A percentile compares a stretch with the other conserved stretches of the same genome.
Conservation (phyloP, 2,329 filamentous ascomycete genomes). For the Colletotrichum sidae region DNA sequence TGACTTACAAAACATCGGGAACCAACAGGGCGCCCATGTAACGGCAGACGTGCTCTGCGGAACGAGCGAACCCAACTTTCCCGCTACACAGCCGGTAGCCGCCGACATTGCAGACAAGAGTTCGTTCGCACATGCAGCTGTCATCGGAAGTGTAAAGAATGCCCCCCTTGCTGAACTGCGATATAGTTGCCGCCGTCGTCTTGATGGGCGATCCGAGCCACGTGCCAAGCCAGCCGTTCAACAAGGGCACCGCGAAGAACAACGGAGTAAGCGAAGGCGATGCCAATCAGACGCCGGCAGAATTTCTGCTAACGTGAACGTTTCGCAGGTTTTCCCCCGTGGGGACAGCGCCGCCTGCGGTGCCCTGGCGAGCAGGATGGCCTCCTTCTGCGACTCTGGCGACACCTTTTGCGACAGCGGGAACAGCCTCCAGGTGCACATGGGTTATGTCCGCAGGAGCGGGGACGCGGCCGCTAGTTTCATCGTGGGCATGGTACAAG, state of each 20-base stretch:
- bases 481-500: conserved; percentile 44
- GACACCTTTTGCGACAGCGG: conserved; percentile 55
- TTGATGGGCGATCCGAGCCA: conserved; percentile 57
- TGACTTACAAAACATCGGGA: not conserved
- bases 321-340: conserved; percentile 49
- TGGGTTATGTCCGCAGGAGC: conserved; percentile 50
- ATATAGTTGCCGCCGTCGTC: conserved; percentile 52
- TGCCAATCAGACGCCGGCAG: too few relatives aligned
- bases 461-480: conserved; percentile 48
- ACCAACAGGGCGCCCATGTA: conserved; percentile 51
- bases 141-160: not conserved
- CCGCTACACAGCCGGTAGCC: conserved; percentile 41
- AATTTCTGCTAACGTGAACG: too few relatives aligned
- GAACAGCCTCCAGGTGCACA: conserved; percentile 43
- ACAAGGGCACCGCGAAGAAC: conserved; percentile 49
- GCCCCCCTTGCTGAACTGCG: not conserved
- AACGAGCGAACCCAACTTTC: conserved; percentile 43
- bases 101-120: conserved; percentile 46
- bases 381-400: conserved; percentile 54
- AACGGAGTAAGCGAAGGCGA: conserved; percentile 48
- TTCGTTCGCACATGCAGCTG: conserved; percentile 19
- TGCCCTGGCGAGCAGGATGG: conserved; percentile 47
- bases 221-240: conserved; percentile 48
- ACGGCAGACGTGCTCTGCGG: conserved; percentile 53
- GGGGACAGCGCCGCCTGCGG: conserved; percentile 48